phyloP scores from a whole-genome alignment of 2,329 filamentous ascomycete species.

The Colletotrichum sp. region DNA sequence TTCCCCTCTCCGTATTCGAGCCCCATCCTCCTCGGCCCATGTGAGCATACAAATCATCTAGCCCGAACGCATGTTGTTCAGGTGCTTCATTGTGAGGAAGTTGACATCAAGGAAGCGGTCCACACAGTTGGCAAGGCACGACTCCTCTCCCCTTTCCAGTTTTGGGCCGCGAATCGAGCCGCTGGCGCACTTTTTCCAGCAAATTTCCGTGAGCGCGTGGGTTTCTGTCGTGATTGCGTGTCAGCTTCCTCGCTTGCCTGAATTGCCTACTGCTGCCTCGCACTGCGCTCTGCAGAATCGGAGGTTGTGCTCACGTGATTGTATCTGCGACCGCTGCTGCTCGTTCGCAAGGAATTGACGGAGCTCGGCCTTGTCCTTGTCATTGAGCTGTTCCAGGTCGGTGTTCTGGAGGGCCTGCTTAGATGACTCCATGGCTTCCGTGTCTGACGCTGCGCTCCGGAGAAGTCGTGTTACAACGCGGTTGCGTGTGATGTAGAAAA shows the following conservation, averaged over 20 bases:
- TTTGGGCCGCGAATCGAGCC: slow-evolving; percentile 72
- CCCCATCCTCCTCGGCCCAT: neutral
- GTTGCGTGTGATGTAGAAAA: neutral
- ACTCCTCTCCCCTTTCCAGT: slow-evolving; percentile 79
- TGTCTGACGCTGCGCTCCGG: neutral
- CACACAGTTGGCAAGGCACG: slow-evolving; percentile 90
- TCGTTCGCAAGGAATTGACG: slow-evolving; percentile 86
- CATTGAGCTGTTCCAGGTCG: slow-evolving; percentile 77
- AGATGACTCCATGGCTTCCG: slow-evolving; percentile 37
- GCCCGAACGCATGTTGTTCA: slow-evolving; percentile 63
- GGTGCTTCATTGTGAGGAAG: slow-evolving; percentile 81
- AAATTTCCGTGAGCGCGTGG: slow-evolving; percentile 70
- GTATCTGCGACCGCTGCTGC: slow-evolving; percentile 78
- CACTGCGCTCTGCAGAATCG: neutral
- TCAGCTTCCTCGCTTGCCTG: neutral
- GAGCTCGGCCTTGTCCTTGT: slow-evolving; percentile 85
- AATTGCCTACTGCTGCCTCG: neutral
- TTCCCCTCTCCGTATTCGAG: neutral
- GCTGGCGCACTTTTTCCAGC: slow-evolving; percentile 94
- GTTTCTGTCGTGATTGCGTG: slow-evolving; percentile 46
- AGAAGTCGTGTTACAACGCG: neutral
- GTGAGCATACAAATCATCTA: neutral
- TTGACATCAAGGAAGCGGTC: slow-evolving; percentile 93
- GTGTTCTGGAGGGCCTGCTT: slow-evolving; percentile 51
- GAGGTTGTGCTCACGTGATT: slow-evolving; percentile 59